These are phyloP conservation scores for Coemansia sp. DNA, from an alignment of 192 early-diverging fungal species.

Conservation along the genomic window DNA sequence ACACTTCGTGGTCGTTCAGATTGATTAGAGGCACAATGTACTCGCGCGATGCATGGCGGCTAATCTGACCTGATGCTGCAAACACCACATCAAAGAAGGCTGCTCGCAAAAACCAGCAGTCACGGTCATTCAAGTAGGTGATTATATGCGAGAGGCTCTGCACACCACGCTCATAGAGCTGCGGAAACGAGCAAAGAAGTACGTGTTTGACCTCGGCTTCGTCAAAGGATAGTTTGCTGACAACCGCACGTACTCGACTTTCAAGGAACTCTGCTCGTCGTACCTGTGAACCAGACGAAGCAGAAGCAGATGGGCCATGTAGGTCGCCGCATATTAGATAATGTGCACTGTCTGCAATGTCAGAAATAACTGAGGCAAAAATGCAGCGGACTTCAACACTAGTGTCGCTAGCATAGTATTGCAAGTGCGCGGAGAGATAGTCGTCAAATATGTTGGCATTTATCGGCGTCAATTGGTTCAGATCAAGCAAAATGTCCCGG, in stretches of 20 bases:
- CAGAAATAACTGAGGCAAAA: conserved; percentile 81
- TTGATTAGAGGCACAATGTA: conserved; percentile 94
- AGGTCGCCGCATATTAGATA: conserved; percentile 60
- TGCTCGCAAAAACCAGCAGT: conserved; percentile 88
- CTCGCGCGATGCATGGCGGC: conserved; percentile 81
- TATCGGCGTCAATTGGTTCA: conserved; percentile 74
- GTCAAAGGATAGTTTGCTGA: conserved; percentile 82
- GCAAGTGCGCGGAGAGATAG: conserved; percentile 80
- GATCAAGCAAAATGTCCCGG: conserved; percentile 59
- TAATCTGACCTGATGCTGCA: conserved; percentile 87
- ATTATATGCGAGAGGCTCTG: conserved; percentile 85
- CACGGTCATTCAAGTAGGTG: conserved; percentile 93
- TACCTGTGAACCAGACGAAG: not conserved
- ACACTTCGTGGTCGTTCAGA: conserved; percentile 87
- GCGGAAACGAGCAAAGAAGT: conserved; percentile 61
- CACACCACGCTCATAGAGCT: conserved; percentile 43
- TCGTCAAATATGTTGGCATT: conserved; percentile 90
- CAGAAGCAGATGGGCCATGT: not conserved
- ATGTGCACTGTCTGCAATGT: conserved; percentile 75
- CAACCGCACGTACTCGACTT: conserved; percentile 72
- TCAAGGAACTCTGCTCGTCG: conserved; percentile 34
- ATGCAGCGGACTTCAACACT: conserved; percentile 78
- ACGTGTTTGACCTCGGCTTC: conserved; percentile 80
- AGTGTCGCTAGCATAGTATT: conserved; percentile 67
- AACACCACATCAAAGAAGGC: conserved; percentile 95